Evolutionary conservation across 192 early-diverging fungal genomes (phyloP).

Genomic region (Pilobolus umbonatus): DNA sequence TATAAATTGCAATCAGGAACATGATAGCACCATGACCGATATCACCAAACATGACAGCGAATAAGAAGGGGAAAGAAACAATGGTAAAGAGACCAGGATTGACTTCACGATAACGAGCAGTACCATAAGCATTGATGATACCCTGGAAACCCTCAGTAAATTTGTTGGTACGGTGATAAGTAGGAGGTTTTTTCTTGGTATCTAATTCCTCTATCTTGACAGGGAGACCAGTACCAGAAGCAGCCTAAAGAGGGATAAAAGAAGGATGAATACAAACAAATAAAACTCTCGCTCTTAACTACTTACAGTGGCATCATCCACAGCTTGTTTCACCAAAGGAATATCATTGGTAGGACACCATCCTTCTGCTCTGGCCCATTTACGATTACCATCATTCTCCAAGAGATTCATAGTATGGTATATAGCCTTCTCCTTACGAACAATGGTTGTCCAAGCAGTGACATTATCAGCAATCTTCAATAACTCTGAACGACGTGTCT

Average conservation of each 20-base stretch:
- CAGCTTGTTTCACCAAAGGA: constrained; percentile 72
- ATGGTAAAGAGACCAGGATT: constrained; percentile 97
- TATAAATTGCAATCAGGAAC: constrained; percentile 65
- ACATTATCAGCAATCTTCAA: constrained; percentile 80
- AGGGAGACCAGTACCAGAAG: constrained; percentile 80
- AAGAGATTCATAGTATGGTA: constrained; percentile 96
- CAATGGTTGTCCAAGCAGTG: constrained; percentile 82
- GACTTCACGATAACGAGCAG: constrained; percentile 94
- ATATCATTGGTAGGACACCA: constrained; percentile 94
- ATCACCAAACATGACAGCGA: constrained; percentile 99
- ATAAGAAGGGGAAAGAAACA: constrained; percentile 99
- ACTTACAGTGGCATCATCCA: constrained; percentile 68
- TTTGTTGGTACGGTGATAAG: constrained; percentile 93
- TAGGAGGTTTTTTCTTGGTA: constrained; percentile 88
- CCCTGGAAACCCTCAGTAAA: constrained; percentile 95
- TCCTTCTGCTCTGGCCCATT: constrained; percentile 95
- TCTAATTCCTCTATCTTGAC: constrained; percentile 82
- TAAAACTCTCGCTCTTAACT: no score
- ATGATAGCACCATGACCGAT: constrained; percentile 93
- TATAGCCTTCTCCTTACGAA: constrained; percentile 97
- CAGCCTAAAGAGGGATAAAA: no score
- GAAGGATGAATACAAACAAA: constrained; percentile 10
- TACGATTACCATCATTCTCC: constrained; percentile 89
- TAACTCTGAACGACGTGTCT: constrained; percentile 80
- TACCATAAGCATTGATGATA: constrained; percentile 97